A percentile compares a stretch with the other conserved stretches of the same genome.
phyloP scores from a whole-genome alignment of 1,284 basidiomycete genomes.

The Cystobasidiaceae sp. region DNA sequence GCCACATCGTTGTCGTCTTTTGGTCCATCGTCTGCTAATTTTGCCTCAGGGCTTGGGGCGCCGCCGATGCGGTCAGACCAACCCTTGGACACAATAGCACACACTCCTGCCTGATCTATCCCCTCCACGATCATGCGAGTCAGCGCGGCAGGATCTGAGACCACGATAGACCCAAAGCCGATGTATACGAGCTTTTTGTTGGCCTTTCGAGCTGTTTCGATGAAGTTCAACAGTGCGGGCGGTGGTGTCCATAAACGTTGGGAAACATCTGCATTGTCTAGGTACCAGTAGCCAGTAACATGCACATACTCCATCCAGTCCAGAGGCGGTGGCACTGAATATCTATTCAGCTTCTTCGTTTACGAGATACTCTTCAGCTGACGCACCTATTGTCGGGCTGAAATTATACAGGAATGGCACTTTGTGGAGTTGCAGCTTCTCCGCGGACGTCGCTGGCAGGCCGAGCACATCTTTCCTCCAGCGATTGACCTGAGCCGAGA shows the following conservation, averaged over 20 bases:
- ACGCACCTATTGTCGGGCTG: slow-evolving; percentile 57
- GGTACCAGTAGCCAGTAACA: slow-evolving; percentile 93
- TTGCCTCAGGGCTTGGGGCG: slow-evolving; percentile 52
- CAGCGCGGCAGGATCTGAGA: slow-evolving; percentile 87
- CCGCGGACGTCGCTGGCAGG: slow-evolving; percentile 73
- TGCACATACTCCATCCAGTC: slow-evolving; percentile 99
- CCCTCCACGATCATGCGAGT: slow-evolving; percentile 85
- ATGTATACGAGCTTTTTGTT: slow-evolving; percentile 94
- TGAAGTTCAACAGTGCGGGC: slow-evolving; percentile 69
- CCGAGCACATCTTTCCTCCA: slow-evolving; percentile 79
- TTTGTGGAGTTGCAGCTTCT: slow-evolving; percentile 91
- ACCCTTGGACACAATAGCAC: slow-evolving; percentile 88
- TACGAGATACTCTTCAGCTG: slow-evolving; percentile 20
- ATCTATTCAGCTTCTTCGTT: neutral
- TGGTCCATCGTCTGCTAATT: slow-evolving; percentile 35
- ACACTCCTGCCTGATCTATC: slow-evolving; percentile 52
- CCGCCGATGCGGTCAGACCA: slow-evolving; percentile 88
- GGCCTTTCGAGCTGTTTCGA: slow-evolving; percentile 64
- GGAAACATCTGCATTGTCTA: slow-evolving; percentile 81
- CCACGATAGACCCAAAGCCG: slow-evolving; percentile 95
- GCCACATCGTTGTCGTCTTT: slow-evolving; percentile 37
- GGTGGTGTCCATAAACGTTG: slow-evolving; percentile 74
- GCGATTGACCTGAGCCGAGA: slow-evolving; percentile 85
- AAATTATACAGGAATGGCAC: slow-evolving; percentile 98
- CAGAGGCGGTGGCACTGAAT: slow-evolving; percentile 69